Conservation (phyloP, 768 basidiomycete genomes). For the Candolleomyces aberdarensis region DNA sequence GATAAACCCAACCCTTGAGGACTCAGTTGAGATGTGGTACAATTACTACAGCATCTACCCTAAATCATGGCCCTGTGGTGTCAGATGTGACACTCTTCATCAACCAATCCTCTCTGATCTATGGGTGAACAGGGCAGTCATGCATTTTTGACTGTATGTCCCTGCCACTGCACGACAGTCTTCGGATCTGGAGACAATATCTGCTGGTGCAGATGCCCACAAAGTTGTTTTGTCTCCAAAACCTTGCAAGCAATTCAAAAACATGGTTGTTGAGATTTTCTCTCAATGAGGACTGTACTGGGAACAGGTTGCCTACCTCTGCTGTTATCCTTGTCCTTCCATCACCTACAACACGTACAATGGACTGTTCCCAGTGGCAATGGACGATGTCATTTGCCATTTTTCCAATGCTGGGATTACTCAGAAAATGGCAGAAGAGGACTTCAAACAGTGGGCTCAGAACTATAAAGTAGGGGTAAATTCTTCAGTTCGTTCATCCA, state of each 20-base stretch:
- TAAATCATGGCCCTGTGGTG: conserved; percentile 46
- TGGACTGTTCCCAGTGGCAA: conserved; percentile 27
- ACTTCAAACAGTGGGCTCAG: conserved; percentile 21
- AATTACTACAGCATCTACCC: conserved; percentile 41
- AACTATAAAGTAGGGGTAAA: conserved; percentile 13
- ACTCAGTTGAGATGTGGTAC: conserved; percentile 44
- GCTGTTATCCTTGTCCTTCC: conserved; percentile 31
- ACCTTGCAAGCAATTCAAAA: conserved; percentile 7
- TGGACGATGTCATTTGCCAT: conserved; percentile 35
- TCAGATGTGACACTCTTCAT: conserved; percentile 35
- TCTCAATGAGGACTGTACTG: conserved; percentile 37
- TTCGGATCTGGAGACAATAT: background rate
- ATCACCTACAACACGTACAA: conserved; percentile 27
- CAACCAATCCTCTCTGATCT: conserved; percentile 40
- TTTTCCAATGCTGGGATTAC: conserved; percentile 41
- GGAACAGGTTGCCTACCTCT: conserved; percentile 30
- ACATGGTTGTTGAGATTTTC: conserved; percentile 35
- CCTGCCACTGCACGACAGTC: conserved; percentile 2
- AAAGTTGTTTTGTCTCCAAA: background rate
- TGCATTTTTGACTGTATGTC: conserved; percentile 40
- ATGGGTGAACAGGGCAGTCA: conserved; percentile 44
- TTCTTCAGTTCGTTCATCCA: background rate
- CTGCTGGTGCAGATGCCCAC: too few relatives aligned
- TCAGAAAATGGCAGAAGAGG: conserved; percentile 19
- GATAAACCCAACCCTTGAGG: conserved; percentile 44